A percentile compares a stretch with the other conserved stretches of the same genome.
phyloP scores from a whole-genome alignment of 2,329 filamentous ascomycete species.

The Cyclaneusma minus region DNA sequence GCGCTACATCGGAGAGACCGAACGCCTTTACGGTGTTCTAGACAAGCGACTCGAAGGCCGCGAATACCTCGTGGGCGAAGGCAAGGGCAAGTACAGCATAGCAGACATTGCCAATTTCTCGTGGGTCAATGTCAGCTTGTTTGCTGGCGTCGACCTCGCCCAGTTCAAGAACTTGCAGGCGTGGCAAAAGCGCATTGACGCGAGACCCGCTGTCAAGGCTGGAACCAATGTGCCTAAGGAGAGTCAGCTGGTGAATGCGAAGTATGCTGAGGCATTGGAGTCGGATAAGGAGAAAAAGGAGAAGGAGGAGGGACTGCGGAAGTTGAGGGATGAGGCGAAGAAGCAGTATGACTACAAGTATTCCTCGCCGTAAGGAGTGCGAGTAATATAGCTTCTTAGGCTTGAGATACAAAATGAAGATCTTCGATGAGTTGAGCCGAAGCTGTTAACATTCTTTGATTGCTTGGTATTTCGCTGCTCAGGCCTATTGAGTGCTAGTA shows the following conservation, averaged over 20 bases:
- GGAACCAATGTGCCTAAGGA: constrained; percentile 44
- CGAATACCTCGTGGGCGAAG: constrained; percentile 37
- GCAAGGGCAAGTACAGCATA: constrained; percentile 40
- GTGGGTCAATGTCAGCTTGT: constrained; percentile 45
- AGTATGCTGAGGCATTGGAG: constrained; percentile 24
- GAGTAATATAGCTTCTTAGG: too few relatives aligned
- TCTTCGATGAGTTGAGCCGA: too few relatives aligned
- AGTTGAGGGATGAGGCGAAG: constrained; percentile 12
- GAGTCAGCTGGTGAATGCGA: constrained; percentile 24
- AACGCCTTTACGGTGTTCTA: constrained; percentile 58
- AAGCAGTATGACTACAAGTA: constrained; percentile 16
- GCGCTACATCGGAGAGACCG: constrained; percentile 61
- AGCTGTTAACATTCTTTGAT: too few relatives aligned
- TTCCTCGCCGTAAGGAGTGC: constrained; percentile 13
- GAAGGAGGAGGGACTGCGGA: constrained; percentile 21
- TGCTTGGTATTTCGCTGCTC: too few relatives aligned
- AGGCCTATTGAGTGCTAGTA: too few relatives aligned
- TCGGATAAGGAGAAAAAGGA: constrained; percentile 31
- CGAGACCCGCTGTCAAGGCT: constrained; percentile 44
- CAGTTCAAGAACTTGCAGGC: constrained; percentile 50
- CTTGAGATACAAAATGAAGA: too few relatives aligned
- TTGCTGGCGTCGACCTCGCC: constrained; percentile 46
- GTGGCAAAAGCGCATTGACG: constrained; percentile 49
- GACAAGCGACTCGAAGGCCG: constrained; percentile 43
- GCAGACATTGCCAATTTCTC: constrained; percentile 61